Conservation (phyloP, 805 yeast species). For the Isabelozyma gotoi region DNA sequence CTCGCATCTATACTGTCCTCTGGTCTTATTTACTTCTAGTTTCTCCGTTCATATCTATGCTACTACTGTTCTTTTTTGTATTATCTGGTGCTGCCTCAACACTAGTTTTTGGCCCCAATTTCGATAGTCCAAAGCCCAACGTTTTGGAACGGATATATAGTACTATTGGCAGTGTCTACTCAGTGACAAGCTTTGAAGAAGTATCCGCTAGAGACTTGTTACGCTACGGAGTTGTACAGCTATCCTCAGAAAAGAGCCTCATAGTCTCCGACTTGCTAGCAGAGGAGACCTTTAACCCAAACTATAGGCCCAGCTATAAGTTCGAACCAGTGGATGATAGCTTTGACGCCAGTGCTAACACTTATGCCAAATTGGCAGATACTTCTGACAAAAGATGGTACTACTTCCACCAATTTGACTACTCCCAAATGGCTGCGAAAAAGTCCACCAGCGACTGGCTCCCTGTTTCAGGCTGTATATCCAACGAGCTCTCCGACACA, state of each 20-base stretch:
- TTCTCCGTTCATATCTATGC: too few relatives aligned
- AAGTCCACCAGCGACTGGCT: slow-evolving; percentile 6
- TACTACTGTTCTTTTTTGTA: background rate
- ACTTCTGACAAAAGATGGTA: background rate
- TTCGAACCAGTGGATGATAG: background rate
- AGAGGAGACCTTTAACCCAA: slow-evolving; percentile 7
- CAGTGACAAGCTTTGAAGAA: slow-evolving; percentile 8
- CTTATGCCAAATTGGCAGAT: background rate
- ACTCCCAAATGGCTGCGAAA: background rate
- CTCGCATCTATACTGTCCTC: background rate
- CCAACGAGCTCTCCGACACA: slow-evolving; percentile 7
- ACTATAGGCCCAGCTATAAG: slow-evolving; percentile 5
- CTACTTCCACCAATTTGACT: slow-evolving; percentile 8
- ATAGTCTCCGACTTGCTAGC: slow-evolving; percentile 10
- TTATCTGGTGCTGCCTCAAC: background rate
- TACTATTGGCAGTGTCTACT: slow-evolving; percentile 7
- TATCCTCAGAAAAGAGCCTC: slow-evolving; percentile 9
- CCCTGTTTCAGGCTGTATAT: slow-evolving; percentile 9
- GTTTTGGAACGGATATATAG: slow-evolving; percentile 4
- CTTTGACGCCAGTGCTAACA: background rate
- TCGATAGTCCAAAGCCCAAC: slow-evolving; percentile 3
- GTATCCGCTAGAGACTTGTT: slow-evolving; percentile 8
- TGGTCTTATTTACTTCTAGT: too few relatives aligned
- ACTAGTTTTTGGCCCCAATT: background rate
- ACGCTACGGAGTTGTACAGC: slow-evolving; percentile 11